Evolutionary conservation across 768 basidiomycete species (phyloP).

Genomic region (Panus rudis): DNA sequence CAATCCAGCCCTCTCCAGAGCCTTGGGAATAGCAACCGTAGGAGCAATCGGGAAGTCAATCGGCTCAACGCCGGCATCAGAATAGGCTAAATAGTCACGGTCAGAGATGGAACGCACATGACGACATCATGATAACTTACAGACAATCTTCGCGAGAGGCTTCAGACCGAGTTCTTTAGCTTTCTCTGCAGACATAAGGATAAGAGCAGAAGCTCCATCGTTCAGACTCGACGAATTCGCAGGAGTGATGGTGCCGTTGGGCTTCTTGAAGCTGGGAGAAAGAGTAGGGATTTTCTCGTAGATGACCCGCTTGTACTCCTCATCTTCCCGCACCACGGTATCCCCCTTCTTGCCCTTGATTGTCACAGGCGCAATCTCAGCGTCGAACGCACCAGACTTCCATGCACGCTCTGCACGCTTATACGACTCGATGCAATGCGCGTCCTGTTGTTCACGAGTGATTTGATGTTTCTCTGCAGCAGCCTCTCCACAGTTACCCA

Average conservation of each 20-base stretch:
- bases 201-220: conserved; percentile 93
- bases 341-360: conserved; percentile 95
- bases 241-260: conserved; percentile 86
- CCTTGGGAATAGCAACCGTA: conserved; percentile 82
- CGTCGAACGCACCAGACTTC: conserved; percentile 76
- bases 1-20: conserved; percentile 82
- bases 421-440: conserved; percentile 92
- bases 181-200: conserved; percentile 91
- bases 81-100: conserved; percentile 58
- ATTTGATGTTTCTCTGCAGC: conserved; percentile 79
- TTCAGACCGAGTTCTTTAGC: conserved; percentile 86
- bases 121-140: conserved; percentile 48
- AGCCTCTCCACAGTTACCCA: conserved; percentile 95
- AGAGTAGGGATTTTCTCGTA: conserved; percentile 90
- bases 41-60: conserved; percentile 97
- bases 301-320: conserved; percentile 96
- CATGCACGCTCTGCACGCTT: conserved; percentile 89
- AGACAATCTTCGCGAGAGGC: conserved; percentile 90
- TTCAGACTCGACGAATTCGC: conserved; percentile 94
- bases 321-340: conserved; percentile 84
- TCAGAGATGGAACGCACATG: not conserved
- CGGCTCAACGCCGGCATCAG: conserved; percentile 94
- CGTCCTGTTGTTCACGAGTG: conserved; percentile 81
- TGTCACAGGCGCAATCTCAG: conserved; percentile 84
- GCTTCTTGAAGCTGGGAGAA: conserved; percentile 81